Base-by-base conservation (phyloP, 1,284 basidiomycete genomes). In the Cryptococcus wingfieldii region DNA sequence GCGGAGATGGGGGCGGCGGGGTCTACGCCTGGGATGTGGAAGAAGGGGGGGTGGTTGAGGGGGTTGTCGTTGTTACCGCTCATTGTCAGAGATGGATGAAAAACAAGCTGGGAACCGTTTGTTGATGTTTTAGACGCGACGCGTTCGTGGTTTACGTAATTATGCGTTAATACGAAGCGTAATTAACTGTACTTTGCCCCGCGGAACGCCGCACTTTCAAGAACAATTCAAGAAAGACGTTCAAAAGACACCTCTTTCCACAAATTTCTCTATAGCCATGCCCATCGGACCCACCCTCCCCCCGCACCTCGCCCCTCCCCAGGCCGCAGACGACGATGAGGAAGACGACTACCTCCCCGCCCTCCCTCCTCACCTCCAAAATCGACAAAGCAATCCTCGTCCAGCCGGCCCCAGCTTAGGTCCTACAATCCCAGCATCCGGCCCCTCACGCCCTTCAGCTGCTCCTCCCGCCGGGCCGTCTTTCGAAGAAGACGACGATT, bases 341-440 rank as follows among this genome's bases (percentile, higher is more conserved):
- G 86, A 86, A 47, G 85, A 86, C 53, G 87, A 86, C 58, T 83
- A 88, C 58, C 90, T 89, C 3, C 91, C 91, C 4, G 67, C 69
- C 7, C 66, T 74, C 5, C 74, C 74, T 38, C 72, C 72, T 4
- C 62, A 72, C 38, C 55, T 73, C 12, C 61, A 59, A 6, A 68
- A 72, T 5, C 57, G 70, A 34, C 60, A 53, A 43, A 48, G 25
- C 38, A 54, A 54, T 42, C 43, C 54, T 31, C 58, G 58, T 23
- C 55, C 63, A 1, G 43, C 61, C 16, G 31, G 27, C 10, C 31
- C 51, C 34, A 18, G 23, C 23, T 25, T 45, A 16, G 49, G 43
- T 18, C 47, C 51, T 13, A 51, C 59, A 18, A 23, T 53, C 43
- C n/a, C 54, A 7, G 9, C 51, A 37, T 31, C 52, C 8, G 41